These are phyloP conservation scores for Excoecaria cochinchinensis DNA, from an alignment of 345 rosid species.

Conservation along the genomic window DNA sequence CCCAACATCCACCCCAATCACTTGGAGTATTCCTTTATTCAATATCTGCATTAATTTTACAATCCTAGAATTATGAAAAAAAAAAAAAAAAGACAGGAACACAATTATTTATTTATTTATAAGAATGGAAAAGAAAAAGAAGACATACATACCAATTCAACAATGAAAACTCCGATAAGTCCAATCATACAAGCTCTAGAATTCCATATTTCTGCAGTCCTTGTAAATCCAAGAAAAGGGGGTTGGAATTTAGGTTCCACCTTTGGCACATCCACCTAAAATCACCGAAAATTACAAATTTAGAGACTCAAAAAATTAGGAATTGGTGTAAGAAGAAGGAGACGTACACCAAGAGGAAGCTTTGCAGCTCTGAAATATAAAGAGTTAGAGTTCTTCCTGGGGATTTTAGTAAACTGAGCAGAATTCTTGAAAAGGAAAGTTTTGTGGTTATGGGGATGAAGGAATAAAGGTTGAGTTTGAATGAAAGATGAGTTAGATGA, in stretches of 20 bases:
- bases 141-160: constrained; percentile 56
- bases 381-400: constrained; percentile 24
- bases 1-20: constrained; percentile 77
- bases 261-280: constrained; percentile 67
- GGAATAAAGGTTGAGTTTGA: neutral
- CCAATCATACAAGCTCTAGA: constrained; percentile 97
- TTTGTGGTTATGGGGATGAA: neutral
- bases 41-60: constrained; percentile 48
- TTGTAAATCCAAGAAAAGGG: constrained; percentile 76
- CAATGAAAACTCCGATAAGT: constrained; percentile 61
- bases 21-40: constrained; percentile 67
- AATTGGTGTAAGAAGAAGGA: neutral
- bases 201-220: constrained; percentile 81
- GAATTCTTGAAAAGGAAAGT: neutral
- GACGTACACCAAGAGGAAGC: constrained; percentile 60
- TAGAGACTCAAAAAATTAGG: neutral
- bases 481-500: neutral
- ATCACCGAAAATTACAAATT: neutral
- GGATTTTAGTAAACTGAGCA: constrained; percentile 4
- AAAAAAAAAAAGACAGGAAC: neutral
- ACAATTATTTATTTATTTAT: neutral
- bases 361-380: constrained; percentile 55
- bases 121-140: neutral
- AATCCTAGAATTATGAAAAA: neutral
- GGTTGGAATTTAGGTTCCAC: constrained; percentile 60